Conservation (phyloP, 2,329 filamentous ascomycete species). For the Davidsoniella neocaledoniae region DNA sequence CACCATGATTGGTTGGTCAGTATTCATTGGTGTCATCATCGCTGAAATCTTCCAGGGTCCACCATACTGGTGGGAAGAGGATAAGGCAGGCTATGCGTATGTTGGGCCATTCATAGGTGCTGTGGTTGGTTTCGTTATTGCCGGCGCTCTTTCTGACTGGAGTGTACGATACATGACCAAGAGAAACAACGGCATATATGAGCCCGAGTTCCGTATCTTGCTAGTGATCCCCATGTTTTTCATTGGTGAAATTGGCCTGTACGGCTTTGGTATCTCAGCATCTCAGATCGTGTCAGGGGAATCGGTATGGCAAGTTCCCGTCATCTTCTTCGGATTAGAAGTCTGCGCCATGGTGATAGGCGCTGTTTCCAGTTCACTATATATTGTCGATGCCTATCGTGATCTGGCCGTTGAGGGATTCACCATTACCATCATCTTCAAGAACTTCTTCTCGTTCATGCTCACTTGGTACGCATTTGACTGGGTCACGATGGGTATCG, state of each 20-base stretch:
- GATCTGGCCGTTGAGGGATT: constrained; percentile 77
- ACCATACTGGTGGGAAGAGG: constrained; percentile 66
- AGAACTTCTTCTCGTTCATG: constrained; percentile 81
- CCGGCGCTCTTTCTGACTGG: constrained; percentile 58
- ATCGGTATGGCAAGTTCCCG: constrained; percentile 57
- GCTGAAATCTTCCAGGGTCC: constrained; percentile 68
- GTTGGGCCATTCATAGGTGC: constrained; percentile 74
- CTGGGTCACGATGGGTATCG: constrained; percentile 51
- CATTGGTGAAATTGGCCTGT: constrained; percentile 61
- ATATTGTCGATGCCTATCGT: constrained; percentile 88
- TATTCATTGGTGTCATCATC: constrained; percentile 73
- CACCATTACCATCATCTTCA: constrained; percentile 81
- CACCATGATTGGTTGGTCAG: constrained; percentile 85
- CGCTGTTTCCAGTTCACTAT: constrained; percentile 68
- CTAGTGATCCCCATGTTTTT: constrained; percentile 71
- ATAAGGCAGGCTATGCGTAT: constrained; percentile 74
- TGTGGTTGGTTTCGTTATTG: constrained; percentile 57
- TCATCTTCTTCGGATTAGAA: constrained; percentile 70
- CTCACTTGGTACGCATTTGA: constrained; percentile 72
- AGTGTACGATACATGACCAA: constrained; percentile 53
- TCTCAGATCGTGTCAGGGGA: constrained; percentile 34
- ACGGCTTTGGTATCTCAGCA: constrained; percentile 65
- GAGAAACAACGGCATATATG: constrained; percentile 65
- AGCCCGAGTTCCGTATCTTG: constrained; percentile 77
- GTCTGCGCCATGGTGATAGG: constrained; percentile 86